Conservation (phyloP, 306 rosid species). For the Dryas octopetala region DNA sequence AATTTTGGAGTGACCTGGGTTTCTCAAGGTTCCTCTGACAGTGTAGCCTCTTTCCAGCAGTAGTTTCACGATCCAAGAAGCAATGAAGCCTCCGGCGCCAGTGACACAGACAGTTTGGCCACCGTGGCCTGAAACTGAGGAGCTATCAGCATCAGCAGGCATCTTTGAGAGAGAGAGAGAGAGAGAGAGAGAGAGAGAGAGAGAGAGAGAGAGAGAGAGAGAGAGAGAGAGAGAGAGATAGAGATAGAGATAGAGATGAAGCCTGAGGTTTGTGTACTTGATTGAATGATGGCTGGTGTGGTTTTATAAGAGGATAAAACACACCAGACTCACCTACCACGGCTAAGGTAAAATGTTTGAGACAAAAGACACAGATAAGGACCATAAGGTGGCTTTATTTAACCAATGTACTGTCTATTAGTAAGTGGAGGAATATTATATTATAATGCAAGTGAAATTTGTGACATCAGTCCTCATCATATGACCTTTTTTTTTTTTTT, state of each 20-base stretch:
- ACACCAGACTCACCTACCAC: constrained; percentile 37
- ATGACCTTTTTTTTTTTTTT: background rate
- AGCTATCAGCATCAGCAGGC: constrained; percentile 35
- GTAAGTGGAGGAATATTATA: no score
- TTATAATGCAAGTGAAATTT: background rate
- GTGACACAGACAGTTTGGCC: constrained; percentile 76
- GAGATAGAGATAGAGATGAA: no score
- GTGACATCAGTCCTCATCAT: background rate
- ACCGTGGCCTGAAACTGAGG: constrained; percentile 28
- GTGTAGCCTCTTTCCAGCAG: constrained; percentile 70
- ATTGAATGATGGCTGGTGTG: background rate
- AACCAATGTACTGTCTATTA: background rate
- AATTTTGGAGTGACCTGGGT: constrained; percentile 51
- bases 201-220: background rate
- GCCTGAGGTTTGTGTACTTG: background rate
- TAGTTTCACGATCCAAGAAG: constrained; percentile 83
- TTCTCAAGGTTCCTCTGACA: constrained; percentile 81
- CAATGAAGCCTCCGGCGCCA: constrained; percentile 96
- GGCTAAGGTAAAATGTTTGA: background rate
- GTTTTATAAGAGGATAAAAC: constrained; percentile 17
- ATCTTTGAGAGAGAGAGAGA: constrained; percentile 29
- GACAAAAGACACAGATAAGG: background rate
- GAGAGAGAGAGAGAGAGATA: background rate
- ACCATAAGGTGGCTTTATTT: background rate
- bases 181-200: background rate